These are phyloP conservation scores for Hyphodiscus hymeniophilus DNA, from an alignment of 495 filamentous ascomycete genomes.

Conservation along the genomic window DNA sequence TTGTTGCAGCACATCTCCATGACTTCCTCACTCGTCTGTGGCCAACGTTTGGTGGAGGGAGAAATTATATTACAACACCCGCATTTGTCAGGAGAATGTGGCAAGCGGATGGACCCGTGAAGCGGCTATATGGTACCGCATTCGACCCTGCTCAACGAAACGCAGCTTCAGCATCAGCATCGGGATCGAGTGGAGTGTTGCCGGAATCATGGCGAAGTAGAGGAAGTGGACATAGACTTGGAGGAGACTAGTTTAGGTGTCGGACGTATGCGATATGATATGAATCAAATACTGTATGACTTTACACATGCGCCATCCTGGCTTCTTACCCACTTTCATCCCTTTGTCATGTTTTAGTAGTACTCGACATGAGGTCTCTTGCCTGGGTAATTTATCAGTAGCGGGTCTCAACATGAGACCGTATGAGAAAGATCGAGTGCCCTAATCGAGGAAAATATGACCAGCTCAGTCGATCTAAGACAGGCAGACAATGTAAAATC, in stretches of 20 bases:
- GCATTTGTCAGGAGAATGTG: conserved; percentile 55
- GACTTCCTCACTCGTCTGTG: conserved; percentile 79
- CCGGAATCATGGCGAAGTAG: conserved; percentile 56
- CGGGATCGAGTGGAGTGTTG: conserved; percentile 25
- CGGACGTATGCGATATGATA: no score
- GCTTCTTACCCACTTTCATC: no score
- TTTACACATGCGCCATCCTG: no score
- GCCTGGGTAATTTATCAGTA: no score
- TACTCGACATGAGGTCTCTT: no score
- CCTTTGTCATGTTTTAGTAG: no score
- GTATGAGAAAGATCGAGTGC: no score
- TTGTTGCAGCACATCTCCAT: conserved; percentile 76
- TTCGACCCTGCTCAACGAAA: conserved; percentile 19
- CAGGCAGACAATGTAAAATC: no score
- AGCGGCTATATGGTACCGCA: conserved; percentile 53
- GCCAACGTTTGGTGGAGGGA: conserved; percentile 73
- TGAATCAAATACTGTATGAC: no score
- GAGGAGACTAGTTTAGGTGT: conserved; percentile 34
- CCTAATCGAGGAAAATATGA: no score
- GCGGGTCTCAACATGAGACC: no score
- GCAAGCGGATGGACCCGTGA: conserved; percentile 29
- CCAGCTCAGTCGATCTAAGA: no score
- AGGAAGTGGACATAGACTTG: conserved; percentile 62
- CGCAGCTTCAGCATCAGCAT: conserved; percentile 18
- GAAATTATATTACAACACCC: conserved; percentile 64